A percentile compares a stretch with the other conserved stretches of the same genome.
Evolutionary conservation across 2,329 filamentous ascomycete species (phyloP).

Genomic region (Pseudogymnoascus sp.): DNA sequence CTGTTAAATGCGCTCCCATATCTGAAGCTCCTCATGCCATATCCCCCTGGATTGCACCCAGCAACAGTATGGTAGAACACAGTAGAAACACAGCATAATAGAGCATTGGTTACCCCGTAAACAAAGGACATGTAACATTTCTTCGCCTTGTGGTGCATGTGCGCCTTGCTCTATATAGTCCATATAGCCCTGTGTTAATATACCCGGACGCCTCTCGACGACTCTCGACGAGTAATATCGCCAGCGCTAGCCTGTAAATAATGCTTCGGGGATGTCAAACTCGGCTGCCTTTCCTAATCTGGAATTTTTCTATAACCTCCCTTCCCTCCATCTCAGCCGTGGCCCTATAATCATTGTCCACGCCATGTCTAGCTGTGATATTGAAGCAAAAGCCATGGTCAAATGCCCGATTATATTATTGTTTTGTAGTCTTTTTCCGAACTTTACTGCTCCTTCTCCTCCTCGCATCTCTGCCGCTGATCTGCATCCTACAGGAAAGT

Average conservation of each 20-base stretch:
- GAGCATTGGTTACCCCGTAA: neutral
- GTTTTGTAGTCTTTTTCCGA: neutral
- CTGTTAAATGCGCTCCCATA: neutral
- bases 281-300: neutral
- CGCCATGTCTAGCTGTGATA: neutral
- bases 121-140: conserved; percentile 6
- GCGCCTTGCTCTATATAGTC: neutral
- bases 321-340: neutral
- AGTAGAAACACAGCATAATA: neutral
- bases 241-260: neutral
- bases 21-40: neutral
- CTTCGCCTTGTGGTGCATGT: neutral
- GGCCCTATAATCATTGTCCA: neutral
- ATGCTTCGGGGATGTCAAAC: conserved; percentile 4
- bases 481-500: neutral
- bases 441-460: neutral
- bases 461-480: neutral
- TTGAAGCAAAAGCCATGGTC: neutral
- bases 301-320: neutral
- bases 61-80: neutral
- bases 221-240: conserved; percentile 1
- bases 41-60: neutral
- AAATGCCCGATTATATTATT: neutral
- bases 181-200: neutral
- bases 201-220: neutral